Base-by-base conservation (phyloP, 345 rosid genomes). In the Brassica carinata region DNA sequence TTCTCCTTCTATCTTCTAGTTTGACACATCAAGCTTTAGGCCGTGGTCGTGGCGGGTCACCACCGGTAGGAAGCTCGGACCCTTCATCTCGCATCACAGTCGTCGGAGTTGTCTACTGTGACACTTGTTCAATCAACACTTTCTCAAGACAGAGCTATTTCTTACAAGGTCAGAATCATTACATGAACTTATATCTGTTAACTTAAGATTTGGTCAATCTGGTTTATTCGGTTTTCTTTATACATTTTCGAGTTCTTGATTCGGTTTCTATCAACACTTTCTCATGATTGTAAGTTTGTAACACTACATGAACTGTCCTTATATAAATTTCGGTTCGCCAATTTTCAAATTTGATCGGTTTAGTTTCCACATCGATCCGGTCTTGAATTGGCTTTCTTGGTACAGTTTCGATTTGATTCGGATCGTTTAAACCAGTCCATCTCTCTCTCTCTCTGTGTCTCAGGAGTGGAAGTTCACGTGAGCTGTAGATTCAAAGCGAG, bases 61-160 rank as follows among this genome's bases (percentile, higher is more conserved):
- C 77, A 67, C 70, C 65, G 0, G 81, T 13, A 58, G 64, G 31
- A 72, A 76, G 62, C 66, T 59, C 77, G 36, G 80, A 70, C 7
- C 91, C 86, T 74, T 80, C 85, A 45, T 86, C 94, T 55, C 75
- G 84, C 67, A 88, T 94, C 86, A 85, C 90, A 7, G 91, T 92
- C 40, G 92, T 87, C 11, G 98, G 96, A 11, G 91, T 80, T 79
- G 99, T 92, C 43, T 94, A 83, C 73, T 91, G 97, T 36, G 98
- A 94, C 75, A 83, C 89, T 3, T 94, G 97, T 58, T 87, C 87
- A 26, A 80, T 77, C 74, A 87, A 85, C 77, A 79, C 81, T 70
- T 91, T 95, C 86, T 90, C 99, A 14, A 87, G 82, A 76, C 89
- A 90, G 77, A 91, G 96, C 86, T 92, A 88, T 83, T 92, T 95